These are phyloP conservation scores for Brassica hybrid DNA, from an alignment of 441 rosid genomes.

Conservation along the genomic window DNA sequence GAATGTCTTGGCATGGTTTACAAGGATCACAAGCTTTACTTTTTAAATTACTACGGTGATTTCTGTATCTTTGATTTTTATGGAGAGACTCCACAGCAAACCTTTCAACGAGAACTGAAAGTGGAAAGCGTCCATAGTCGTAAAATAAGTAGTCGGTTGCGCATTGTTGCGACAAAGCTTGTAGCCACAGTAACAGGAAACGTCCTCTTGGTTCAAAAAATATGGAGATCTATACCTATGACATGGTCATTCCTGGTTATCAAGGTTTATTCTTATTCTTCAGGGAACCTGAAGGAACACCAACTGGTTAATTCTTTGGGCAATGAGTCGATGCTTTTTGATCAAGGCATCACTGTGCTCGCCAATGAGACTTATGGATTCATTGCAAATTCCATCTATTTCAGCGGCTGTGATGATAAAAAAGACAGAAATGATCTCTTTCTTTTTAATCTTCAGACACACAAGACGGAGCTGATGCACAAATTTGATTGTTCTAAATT, in stretches of 20 bases:
- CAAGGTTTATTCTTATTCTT: background rate
- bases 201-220: background rate
- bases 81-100: slow-evolving; percentile 1
- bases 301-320: background rate
- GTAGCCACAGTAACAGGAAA: background rate
- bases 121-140: background rate
- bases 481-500: background rate
- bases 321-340: slow-evolving; percentile 1
- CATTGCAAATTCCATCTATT: slow-evolving; percentile 11
- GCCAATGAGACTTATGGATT: slow-evolving; percentile 4
- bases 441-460: background rate
- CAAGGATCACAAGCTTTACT: slow-evolving; percentile 29
- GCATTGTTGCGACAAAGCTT: background rate
- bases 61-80: background rate
- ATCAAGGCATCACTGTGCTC: slow-evolving; percentile 24
- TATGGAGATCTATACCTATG: background rate
- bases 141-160: background rate
- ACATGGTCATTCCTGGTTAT: background rate
- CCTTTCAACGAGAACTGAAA: background rate
- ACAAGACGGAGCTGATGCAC: background rate
- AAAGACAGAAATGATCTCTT: background rate
- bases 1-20: background rate
- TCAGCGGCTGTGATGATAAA: background rate
- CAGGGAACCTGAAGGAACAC: background rate
- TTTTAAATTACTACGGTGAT: background rate